Evolutionary conservation across 345 rosid genomes (phyloP).

Genomic region (Linum trigynum): DNA sequence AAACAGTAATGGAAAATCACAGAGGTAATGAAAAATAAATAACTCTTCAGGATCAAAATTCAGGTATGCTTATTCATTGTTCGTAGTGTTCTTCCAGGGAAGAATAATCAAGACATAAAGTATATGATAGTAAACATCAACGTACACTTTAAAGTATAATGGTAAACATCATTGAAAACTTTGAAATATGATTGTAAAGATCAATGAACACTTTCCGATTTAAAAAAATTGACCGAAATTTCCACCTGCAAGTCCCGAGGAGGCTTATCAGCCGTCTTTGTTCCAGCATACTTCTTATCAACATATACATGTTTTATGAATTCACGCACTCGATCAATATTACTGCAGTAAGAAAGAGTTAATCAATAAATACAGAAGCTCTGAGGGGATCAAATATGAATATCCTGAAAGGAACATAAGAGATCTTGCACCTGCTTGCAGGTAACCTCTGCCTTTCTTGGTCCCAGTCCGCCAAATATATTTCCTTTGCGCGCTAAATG

Average conservation of each 20-base stretch:
- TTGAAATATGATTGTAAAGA: neutral
- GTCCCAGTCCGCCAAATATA: conserved; percentile 80
- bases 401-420: conserved; percentile 3
- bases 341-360: conserved; percentile 42
- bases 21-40: neutral
- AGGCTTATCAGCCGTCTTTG: conserved; percentile 55
- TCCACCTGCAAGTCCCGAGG: conserved; percentile 64
- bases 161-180: neutral
- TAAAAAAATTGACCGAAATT: neutral
- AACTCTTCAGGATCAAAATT: neutral
- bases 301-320: conserved; percentile 80
- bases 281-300: conserved; percentile 72
- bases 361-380: conserved; percentile 6
- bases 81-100: neutral
- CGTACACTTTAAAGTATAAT: neutral
- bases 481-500: conserved; percentile 87
- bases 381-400: conserved; percentile 4
- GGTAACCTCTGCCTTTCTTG: conserved; percentile 77
- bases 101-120: neutral
- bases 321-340: conserved; percentile 60
- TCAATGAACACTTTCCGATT: neutral
- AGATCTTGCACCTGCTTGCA: conserved; percentile 56
- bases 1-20: neutral
- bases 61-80: too few relatives aligned
- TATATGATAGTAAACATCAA: neutral